A percentile compares a stretch with the other conserved stretches of the same genome.
Evolutionary conservation across 768 basidiomycete genomes (phyloP).

Genomic region (Kockovaella imperatae): DNA sequence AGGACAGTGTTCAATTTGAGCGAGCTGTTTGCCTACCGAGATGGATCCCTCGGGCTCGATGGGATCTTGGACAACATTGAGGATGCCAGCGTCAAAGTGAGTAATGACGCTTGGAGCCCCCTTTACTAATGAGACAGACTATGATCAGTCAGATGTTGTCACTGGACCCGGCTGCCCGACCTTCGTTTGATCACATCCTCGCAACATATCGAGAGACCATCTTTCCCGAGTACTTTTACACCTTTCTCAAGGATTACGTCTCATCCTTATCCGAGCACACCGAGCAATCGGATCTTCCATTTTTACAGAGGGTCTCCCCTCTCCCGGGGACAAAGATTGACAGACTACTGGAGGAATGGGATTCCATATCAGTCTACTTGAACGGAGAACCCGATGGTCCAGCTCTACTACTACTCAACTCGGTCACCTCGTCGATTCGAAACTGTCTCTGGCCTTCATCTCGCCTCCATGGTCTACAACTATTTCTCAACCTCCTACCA

Average conservation of each 20-base stretch:
- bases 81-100: slow-evolving; percentile 69
- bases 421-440: slow-evolving; percentile 80
- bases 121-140: slow-evolving; percentile 50
- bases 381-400: slow-evolving; percentile 49
- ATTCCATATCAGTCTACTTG: slow-evolving; percentile 29
- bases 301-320: slow-evolving; percentile 20
- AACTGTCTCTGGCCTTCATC: slow-evolving; percentile 80
- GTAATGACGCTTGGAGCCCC: too few relatives aligned
- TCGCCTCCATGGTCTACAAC: slow-evolving; percentile 73
- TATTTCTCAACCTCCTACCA: slow-evolving; percentile 70
- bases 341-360: slow-evolving; percentile 75
- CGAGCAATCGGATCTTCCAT: slow-evolving; percentile 35
- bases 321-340: slow-evolving; percentile 56
- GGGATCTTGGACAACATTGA: slow-evolving; percentile 64
- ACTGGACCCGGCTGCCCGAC: slow-evolving; percentile 66
- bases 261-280: slow-evolving; percentile 52
- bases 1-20: slow-evolving; percentile 86
- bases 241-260: slow-evolving; percentile 85
- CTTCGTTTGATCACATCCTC: slow-evolving; percentile 71
- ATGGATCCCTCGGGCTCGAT: slow-evolving; percentile 73
- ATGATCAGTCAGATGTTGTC: slow-evolving; percentile 86
- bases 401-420: slow-evolving; percentile 74
- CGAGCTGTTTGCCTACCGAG: slow-evolving; percentile 88
- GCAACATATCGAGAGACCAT: slow-evolving; percentile 66
- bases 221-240: slow-evolving; percentile 89